These are phyloP conservation scores for Fusarium sp. DNA, from an alignment of 2,329 filamentous ascomycete species.

Conservation along the genomic window DNA sequence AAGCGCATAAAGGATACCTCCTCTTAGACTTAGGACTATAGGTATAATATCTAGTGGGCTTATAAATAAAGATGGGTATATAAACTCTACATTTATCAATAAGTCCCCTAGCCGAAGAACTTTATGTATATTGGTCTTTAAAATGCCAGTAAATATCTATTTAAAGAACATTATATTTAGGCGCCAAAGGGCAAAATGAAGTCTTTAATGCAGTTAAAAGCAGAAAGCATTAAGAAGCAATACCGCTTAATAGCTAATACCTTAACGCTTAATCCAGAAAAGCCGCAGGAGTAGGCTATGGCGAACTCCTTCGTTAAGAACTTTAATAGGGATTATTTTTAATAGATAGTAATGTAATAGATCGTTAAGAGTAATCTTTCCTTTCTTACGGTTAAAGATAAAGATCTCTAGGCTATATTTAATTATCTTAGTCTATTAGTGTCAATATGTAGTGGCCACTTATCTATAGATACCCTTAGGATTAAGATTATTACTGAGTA, in stretches of 20 bases:
- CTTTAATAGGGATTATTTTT: slow-evolving; percentile 13
- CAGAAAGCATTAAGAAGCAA: neutral
- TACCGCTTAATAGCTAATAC: slow-evolving; percentile 1
- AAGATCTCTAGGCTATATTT: slow-evolving; percentile 12
- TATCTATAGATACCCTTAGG: no score
- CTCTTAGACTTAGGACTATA: neutral
- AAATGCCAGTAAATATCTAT: neutral
- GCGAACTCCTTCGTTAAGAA: slow-evolving; percentile 4
- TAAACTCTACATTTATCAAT: neutral
- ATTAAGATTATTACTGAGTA: no score
- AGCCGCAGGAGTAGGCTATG: slow-evolving; percentile 5
- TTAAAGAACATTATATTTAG: neutral
- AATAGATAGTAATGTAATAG: slow-evolving; percentile 21
- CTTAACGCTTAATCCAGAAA: neutral
- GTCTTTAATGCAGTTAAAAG: neutral
- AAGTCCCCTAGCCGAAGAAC: neutral
- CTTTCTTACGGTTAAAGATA: slow-evolving; percentile 9
- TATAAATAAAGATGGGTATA: neutral
- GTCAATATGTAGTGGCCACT: no score
- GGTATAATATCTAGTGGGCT: neutral
- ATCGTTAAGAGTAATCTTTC: slow-evolving; percentile 21
- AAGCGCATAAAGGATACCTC: no score
- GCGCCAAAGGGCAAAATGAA: neutral
- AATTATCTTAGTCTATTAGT: slow-evolving; percentile 31
- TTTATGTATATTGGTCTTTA: neutral